Base-by-base conservation (phyloP, 179 eudicot species). In the Pouteria campechiana region DNA sequence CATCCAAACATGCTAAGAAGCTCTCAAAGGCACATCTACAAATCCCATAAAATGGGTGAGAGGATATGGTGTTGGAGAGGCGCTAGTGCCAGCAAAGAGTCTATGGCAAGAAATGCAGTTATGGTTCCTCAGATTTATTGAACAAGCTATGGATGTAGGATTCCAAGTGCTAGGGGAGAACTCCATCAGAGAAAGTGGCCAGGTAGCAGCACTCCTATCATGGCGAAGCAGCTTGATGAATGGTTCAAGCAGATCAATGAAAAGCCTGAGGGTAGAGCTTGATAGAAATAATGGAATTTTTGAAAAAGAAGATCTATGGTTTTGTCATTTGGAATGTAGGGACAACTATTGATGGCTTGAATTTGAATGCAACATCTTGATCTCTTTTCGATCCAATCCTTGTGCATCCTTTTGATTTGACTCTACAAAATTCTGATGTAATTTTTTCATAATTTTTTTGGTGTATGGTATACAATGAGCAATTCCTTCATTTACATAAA, bases 241-340 rank as follows among this genome's bases (percentile, higher is more conserved):
- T 92, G 99, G 99, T 63, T 87, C 63, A 94, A 92, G 36, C 53
- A 60, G 3, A 70, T 73, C 9, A 75, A 51, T 8, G 59, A 65
- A 37, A 83, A 64, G 48, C 59, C 65, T 31, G 94, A 87, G 40
- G 73, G 73, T 28, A 46, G 36, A n/a, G n/a, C n/a, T 32, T 87
- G 47, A 56, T 48, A 17, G 74, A 70, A n/a, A 87, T 83, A 71
- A 67, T 75, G 8, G 99, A 92, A 60, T 48, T 62, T 32, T 55
- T 92, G 37, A 92, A 83, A 70, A 44, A 75, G 17, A 92, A 87
- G 77, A 92, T 92, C 14, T 92, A 76, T 62, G 92, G 83, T 7
- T 92, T 87, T 50, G 94, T 87, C 12, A 92, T 92, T 60, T 86
- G 81, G 36, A 93, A 89, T 57, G 93, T 89, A 10, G 97, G 93